Evolutionary conservation across 2,329 filamentous ascomycete species (phyloP).

Genomic region (Colletotrichum lentis): DNA sequence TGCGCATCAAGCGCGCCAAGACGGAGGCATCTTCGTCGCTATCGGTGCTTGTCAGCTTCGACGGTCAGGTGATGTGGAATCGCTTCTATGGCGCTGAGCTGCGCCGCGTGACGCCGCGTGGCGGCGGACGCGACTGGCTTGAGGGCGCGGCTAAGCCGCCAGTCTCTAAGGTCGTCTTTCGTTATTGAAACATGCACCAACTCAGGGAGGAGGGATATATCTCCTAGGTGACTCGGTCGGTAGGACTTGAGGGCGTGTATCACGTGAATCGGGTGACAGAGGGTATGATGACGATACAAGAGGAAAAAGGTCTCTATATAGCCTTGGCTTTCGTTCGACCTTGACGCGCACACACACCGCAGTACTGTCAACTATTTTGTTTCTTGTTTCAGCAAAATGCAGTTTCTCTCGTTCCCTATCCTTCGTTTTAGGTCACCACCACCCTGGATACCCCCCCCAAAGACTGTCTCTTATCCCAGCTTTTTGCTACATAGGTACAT

Average conservation of each 20-base stretch:
- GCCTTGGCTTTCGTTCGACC: neutral
- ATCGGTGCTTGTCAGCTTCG: constrained; percentile 28
- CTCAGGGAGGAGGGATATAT: neutral
- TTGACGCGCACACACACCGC: neutral
- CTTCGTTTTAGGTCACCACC: neutral
- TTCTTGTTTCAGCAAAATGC: neutral
- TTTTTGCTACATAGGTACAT: neutral
- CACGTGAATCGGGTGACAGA: neutral
- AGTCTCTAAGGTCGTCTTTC: constrained; percentile 22
- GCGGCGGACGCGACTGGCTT: constrained; percentile 30
- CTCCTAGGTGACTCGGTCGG: neutral
- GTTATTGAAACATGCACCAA: neutral
- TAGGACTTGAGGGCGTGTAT: neutral
- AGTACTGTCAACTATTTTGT: neutral
- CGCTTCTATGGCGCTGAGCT: constrained; percentile 26
- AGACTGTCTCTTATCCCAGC: neutral
- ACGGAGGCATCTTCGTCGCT: constrained; percentile 18
- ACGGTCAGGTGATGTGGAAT: constrained; percentile 29
- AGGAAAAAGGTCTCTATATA: neutral
- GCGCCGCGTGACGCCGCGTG: constrained; percentile 3
- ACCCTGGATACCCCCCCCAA: neutral
- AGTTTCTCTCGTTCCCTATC: neutral
- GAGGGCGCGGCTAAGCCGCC: neutral
- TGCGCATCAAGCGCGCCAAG: constrained; percentile 24
- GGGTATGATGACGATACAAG: neutral